Evolutionary conservation across 2,329 filamentous ascomycete genomes (phyloP).

Genomic region (Annulohypoxylon truncatum): DNA sequence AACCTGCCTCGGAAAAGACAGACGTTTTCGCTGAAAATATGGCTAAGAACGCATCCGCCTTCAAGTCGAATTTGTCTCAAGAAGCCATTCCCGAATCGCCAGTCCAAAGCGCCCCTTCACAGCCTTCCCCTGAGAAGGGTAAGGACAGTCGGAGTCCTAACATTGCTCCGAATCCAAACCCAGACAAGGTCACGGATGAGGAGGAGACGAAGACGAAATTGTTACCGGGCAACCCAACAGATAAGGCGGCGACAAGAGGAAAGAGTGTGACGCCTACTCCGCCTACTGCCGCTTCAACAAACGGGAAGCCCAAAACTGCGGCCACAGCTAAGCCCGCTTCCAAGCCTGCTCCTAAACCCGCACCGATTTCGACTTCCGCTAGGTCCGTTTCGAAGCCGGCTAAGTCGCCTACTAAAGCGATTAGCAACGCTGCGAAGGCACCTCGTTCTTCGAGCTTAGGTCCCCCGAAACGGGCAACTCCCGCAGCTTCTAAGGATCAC

Average conservation of each 20-base stretch:
- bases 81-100: slow-evolving; percentile 60
- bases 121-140: slow-evolving; percentile 40
- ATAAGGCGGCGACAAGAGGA: slow-evolving; percentile 41
- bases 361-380: slow-evolving; percentile 44
- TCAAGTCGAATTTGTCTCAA: slow-evolving; percentile 52
- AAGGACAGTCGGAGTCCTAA: slow-evolving; percentile 40
- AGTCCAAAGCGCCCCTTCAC: slow-evolving; percentile 40
- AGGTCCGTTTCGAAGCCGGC: slow-evolving; percentile 52
- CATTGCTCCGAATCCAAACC: slow-evolving; percentile 53
- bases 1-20: slow-evolving; percentile 54
- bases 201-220: slow-evolving; percentile 52
- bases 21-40: slow-evolving; percentile 51
- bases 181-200: slow-evolving; percentile 56
- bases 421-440: slow-evolving; percentile 52
- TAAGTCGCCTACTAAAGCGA: slow-evolving; percentile 56
- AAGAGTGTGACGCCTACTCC: slow-evolving; percentile 36
- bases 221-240: slow-evolving; percentile 49
- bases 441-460: slow-evolving; percentile 48
- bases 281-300: slow-evolving; percentile 32
- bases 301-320: slow-evolving; percentile 48
- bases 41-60: slow-evolving; percentile 45
- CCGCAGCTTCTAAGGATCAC: slow-evolving; percentile 52
- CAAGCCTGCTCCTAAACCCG: slow-evolving; percentile 40
- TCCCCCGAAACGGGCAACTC: slow-evolving; percentile 53
- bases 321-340: slow-evolving; percentile 43